Base-by-base conservation (phyloP, 352 stramenopile genomes). In the Saprolegnia diclina region DNA sequence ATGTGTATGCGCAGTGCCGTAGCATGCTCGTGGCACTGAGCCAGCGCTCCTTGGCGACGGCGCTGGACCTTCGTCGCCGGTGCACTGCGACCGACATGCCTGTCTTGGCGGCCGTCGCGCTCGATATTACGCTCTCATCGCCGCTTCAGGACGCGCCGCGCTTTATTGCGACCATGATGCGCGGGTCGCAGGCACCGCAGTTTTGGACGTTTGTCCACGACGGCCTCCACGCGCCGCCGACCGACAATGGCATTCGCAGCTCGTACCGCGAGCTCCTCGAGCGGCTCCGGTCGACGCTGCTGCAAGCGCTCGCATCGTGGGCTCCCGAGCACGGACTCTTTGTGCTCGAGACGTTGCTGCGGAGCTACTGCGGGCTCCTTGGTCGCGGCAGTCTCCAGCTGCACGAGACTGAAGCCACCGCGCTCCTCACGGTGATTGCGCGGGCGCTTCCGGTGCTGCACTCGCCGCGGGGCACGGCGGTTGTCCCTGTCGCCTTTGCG, bases 301-400 rank as follows among this genome's bases (percentile, higher is more conserved):
- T 37, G 13, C 5, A 19, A 59, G 24, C n/a, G 6, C 48, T 69
- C 16, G 57, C 18, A 37, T 18, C 22, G 0, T 22, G 38, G 38
- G 16, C 14, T 4, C 7, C 5, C 22, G n/a, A n/a, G 7, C 16
- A 13, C 11, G 19, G n/a, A 13, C n/a, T 11, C 13, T 10, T 67
- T 4, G 22, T 19, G n/a, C 29, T 69, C 21, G 5, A 53, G 0
- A 24, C 24, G 6, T 16, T 69, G 45, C 24, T 69, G 29, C 24
- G 37, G 40, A 37, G 29, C n/a, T 69, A 69, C 53, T 69, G 63
- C 37, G 63, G 63, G 6, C 48, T 69, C 9, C 10, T 69, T 7
- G 63, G 63, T 19, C 63, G 63, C 22, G 63, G 63, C 26, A 18
- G 19, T 5, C 24, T 69, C 9, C 26, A 35, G 13, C 21, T 61